These are phyloP conservation scores for Eucalyptus rudis DNA, from an alignment of 345 rosid species.

Conservation along the genomic window DNA sequence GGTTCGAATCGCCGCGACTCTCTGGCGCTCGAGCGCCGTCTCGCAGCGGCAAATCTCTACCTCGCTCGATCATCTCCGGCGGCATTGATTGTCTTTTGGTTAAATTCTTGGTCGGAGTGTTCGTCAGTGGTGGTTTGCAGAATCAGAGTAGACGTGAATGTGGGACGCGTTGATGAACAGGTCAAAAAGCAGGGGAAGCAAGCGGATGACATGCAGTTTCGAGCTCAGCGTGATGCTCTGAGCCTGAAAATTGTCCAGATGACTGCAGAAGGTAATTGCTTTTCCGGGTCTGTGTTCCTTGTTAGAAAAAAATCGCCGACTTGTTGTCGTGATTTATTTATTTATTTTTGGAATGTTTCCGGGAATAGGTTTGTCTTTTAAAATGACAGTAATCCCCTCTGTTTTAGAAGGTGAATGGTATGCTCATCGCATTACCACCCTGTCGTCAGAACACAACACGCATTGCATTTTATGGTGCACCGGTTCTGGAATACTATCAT, in stretches of 20 bases:
- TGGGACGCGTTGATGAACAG: conserved; percentile 4
- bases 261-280: conserved; percentile 90
- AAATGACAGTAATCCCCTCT: not conserved
- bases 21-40: too few species aligned
- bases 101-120: not conserved
- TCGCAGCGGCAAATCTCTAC: too few species aligned
- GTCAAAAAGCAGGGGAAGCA: conserved; percentile 65
- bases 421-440: not conserved
- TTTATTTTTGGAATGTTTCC: not conserved
- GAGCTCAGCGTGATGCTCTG: conserved; percentile 51
- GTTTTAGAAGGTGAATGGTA: not conserved
- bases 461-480: not conserved
- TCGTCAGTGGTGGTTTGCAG: not conserved
- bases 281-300: conserved; percentile 68
- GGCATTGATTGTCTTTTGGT: not conserved
- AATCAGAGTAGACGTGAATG: not conserved
- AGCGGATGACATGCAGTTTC: conserved; percentile 44
- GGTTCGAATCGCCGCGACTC: too few species aligned
- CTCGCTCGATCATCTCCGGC: too few species aligned
- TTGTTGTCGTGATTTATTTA: not conserved
- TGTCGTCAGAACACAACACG: not conserved
- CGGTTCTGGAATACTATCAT: not conserved
- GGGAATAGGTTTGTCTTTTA: not conserved
- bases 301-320: not conserved
- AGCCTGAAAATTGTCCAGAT: conserved; percentile 64